Percentiles rank a stretch among this genome's conserved stretches.
Conservation (phyloP, 441 rosid genomes). For the Hura crepitans region DNA sequence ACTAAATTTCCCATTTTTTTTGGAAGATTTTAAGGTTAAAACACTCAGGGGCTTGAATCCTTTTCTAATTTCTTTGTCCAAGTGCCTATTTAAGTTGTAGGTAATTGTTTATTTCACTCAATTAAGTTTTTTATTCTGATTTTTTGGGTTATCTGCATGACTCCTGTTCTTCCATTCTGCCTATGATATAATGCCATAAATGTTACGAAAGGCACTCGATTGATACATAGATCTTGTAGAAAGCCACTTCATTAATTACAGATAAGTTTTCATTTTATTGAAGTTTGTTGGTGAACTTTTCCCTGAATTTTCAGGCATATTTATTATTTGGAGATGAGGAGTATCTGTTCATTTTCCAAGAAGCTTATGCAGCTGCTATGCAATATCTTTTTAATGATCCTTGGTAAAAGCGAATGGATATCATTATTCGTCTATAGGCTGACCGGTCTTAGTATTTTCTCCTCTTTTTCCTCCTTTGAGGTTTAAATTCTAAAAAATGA, state of each 20-base stretch:
- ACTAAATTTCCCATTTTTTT: neutral
- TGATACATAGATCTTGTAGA: neutral
- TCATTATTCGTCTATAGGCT: neutral
- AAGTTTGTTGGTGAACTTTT: slow-evolving; percentile 1
- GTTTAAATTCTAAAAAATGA: slow-evolving; percentile 13
- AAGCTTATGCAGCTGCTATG: slow-evolving; percentile 93
- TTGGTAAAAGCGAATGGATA: slow-evolving; percentile 59
- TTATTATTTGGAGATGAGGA: slow-evolving; percentile 95
- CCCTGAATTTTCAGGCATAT: slow-evolving; percentile 66
- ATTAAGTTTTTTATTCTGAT: neutral
- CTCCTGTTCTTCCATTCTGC: neutral
- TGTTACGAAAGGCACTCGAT: neutral
- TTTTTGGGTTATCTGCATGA: neutral
- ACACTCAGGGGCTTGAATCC: neutral
- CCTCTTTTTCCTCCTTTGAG: neutral
- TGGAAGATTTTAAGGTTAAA: neutral
- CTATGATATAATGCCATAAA: neutral
- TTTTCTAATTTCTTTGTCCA: neutral
- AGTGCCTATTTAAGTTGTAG: neutral
- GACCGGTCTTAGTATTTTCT: neutral
- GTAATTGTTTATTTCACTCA: neutral
- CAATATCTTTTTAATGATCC: slow-evolving; percentile 89
- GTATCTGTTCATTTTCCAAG: slow-evolving; percentile 83
- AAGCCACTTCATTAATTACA: neutral
- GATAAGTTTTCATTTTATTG: neutral